These are phyloP conservation scores for Hippophae rhamnoides DNA, from an alignment of 306 rosid genomes.

Conservation along the genomic window DNA sequence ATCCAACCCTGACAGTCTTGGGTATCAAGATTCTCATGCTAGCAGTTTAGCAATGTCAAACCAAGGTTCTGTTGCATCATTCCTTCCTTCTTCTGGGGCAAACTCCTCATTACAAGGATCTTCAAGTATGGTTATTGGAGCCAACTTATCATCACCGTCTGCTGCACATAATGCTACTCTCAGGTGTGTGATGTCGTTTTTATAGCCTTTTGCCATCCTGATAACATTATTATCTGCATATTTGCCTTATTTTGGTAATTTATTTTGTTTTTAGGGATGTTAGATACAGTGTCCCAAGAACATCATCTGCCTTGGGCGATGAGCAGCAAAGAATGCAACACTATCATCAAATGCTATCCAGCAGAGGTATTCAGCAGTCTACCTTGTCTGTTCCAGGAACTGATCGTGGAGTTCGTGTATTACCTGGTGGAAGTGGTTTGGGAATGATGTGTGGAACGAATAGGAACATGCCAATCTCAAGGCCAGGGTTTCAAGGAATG, in stretches of 20 bases:
- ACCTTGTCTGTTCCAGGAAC: conserved; percentile 59
- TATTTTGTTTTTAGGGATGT: conserved; percentile 45
- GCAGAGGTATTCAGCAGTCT: conserved; percentile 67
- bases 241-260: not conserved
- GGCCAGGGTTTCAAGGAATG: conserved; percentile 87
- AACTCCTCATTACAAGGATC: conserved; percentile 66
- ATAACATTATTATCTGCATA: not conserved
- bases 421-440: conserved; percentile 75
- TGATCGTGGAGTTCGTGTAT: conserved; percentile 81
- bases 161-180: conserved; percentile 38
- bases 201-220: not conserved
- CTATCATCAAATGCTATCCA: conserved; percentile 61
- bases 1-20: conserved; percentile 55
- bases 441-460: conserved; percentile 80
- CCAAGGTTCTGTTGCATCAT: conserved; percentile 53
- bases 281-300: conserved; percentile 63
- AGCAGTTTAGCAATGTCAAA: conserved; percentile 59
- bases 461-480: conserved; percentile 57
- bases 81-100: conserved; percentile 54
- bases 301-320: conserved; percentile 62
- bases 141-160: conserved; percentile 54
- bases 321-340: conserved; percentile 91
- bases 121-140: conserved; percentile 56
- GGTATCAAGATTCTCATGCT: conserved; percentile 69
- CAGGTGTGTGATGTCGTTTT: conserved; percentile 45